Percentiles rank a stretch among this genome's conserved stretches.
phyloP scores from a whole-genome alignment of 1,139 yeast genomes.

The Kodamaea plutei region DNA sequence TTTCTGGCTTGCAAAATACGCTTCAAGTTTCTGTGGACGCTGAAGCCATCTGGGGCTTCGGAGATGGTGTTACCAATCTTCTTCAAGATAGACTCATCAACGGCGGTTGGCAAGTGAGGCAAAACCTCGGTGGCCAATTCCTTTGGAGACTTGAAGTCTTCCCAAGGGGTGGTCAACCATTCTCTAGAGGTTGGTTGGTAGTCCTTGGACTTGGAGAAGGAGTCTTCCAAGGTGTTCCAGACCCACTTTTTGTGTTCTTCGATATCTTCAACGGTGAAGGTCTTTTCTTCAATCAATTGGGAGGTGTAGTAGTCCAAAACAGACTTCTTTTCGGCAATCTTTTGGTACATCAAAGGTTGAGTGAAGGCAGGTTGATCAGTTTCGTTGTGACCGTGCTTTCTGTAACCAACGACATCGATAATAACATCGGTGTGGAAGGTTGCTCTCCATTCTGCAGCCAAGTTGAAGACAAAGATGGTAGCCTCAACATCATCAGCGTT shows the following conservation, averaged over 20 bases:
- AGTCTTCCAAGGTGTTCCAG: constrained; percentile 89
- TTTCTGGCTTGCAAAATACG: constrained; percentile 86
- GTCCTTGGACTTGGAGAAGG: constrained; percentile 82
- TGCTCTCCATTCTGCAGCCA: constrained; percentile 99
- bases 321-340: constrained; percentile 82
- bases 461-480: constrained; percentile 81
- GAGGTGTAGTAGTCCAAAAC: constrained; percentile 83
- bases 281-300: constrained; percentile 76
- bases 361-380: constrained; percentile 99
- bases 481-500: constrained; percentile 98
- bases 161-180: constrained; percentile 99
- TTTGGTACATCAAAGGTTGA: constrained; percentile 94
- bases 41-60: constrained; percentile 83
- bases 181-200: constrained; percentile 91
- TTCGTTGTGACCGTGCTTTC: constrained; percentile 98
- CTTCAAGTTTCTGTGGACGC: constrained; percentile 92
- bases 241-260: constrained; percentile 98
- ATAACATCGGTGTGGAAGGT: constrained; percentile 94
- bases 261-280: constrained; percentile 85
- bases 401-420: constrained; percentile 95
- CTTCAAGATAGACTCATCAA: constrained; percentile 66
- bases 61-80: constrained; percentile 77
- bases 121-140: constrained; percentile 93
- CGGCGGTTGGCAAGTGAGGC: constrained; percentile 96
- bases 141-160: constrained; percentile 95